Evolutionary conservation across 768 basidiomycete genomes (phyloP), one percentile per base, ranked within the genome.

Genomic region (Phlebiopsis gigantea): DNA sequence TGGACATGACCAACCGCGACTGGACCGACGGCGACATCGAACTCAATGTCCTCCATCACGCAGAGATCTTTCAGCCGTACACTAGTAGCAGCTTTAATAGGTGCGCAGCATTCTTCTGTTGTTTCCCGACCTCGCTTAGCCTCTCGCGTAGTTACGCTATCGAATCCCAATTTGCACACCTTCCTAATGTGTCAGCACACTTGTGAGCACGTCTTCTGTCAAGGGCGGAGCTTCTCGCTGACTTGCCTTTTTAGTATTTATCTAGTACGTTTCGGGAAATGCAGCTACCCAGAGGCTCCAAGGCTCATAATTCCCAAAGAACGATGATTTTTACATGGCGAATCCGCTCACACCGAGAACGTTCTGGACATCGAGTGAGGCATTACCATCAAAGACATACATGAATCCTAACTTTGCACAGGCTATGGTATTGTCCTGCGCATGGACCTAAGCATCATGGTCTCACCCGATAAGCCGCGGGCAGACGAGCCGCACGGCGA

Each of bases 291-390:
- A 8, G 22, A 22, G 15, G 19, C 25, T 22, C 21, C 34, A n/a
- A n/a, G 1, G 26, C 26, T 52, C 15, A 57, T 46, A 26, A 22
- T 44, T 42, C 2, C 22, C 12, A 57, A n/a, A 72, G 64, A 77
- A 77, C 58, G 75, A 77, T 61, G 76, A 77, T 61, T 72, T 73
- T 53, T 77, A 72, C 62, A 60, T 76, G 58, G 21, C 63, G 25
- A 56, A 61, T 42, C 63, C 69, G 2, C 53, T 72, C 4, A 63
- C 67, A 12, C 67, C 69, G 10, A 62, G 66, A 1, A 69, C 63
- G 9, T 74, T 73, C 58, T 70, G 70, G 54, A 72, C 73, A 3
- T 46, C 64, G 53, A 55, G 62, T 71, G 30, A 47, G 25, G 6
- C 1, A 19, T 24, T 29, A 30, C 12, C 4, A 51, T 28, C 21